Base-by-base conservation (phyloP, 495 filamentous ascomycete genomes). In the Tuber melanosporum region DNA sequence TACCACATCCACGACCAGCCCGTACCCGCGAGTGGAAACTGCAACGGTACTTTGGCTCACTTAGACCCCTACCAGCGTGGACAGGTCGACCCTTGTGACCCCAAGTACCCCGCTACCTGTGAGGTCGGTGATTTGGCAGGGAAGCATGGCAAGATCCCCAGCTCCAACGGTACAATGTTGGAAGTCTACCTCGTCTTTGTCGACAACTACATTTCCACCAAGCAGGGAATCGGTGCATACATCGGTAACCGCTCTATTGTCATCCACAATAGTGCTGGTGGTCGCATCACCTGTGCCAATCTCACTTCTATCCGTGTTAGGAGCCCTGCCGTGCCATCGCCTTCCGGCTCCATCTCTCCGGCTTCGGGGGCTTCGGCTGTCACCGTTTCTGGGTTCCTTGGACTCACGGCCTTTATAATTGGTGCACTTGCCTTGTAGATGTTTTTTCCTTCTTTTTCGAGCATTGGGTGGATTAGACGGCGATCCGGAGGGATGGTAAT, bases 1-100 rank as follows among this genome's bases (percentile, higher is more conserved):
- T 97, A 97, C 86, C 93, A 97, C 80, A 88, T 97, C 82, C 93
- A 97, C 86, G 89, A 90, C 75, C 83, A 86, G 69, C 92, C 91
- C 22, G 91, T 97, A 46, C 90, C 91, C 5, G 85, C 86, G 49
- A 85, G 91, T 81, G 94, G 94, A 75, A 94, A 93, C 87, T 97
- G 94, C 87, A 91, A 90, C 72, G 86, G 83, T 5, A 91, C 93
- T 15, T 84, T 89, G 26, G 89, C 85, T 0, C 94, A 96, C 81
- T 85, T 91, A 32, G 90, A 92, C 82, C 90, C 91, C 0, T 90
- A 88, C 83, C 78, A 85, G 86, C 90, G 92, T 75, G 90, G 90
- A 74, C 89, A 94, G 83, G 83, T 83, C 57, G 26, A 66, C 26
- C 78, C 87, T 12, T 97, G 94, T 85, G 87, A 95, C 85, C 66